Evolutionary conservation across 2,329 filamentous ascomycete genomes (phyloP).

Genomic region (Claviceps sp.): DNA sequence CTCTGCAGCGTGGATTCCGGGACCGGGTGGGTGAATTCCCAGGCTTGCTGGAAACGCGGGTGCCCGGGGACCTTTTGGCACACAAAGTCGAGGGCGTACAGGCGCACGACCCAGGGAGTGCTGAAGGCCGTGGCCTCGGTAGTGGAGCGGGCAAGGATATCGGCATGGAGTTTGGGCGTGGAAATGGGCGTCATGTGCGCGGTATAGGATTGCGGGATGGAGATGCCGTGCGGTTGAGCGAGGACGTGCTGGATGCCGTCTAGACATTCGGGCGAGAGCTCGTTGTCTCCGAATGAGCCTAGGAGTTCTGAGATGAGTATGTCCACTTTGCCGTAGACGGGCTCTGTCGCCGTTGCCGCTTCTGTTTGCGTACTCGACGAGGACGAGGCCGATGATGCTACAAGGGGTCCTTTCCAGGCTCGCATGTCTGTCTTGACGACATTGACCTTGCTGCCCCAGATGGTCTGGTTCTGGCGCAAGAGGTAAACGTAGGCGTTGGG

Average conservation of each 20-base stretch:
- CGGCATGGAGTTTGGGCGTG: slow-evolving; percentile 71
- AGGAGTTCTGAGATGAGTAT: slow-evolving; percentile 90
- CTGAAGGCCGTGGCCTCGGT: slow-evolving; percentile 64
- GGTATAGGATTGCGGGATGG: slow-evolving; percentile 85
- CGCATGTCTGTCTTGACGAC: slow-evolving; percentile 97
- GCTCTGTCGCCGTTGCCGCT: slow-evolving; percentile 23
- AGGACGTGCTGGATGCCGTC: slow-evolving; percentile 91
- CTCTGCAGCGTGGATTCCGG: slow-evolving; percentile 41
- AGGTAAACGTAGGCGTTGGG: slow-evolving; percentile 93
- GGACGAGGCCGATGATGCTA: slow-evolving; percentile 23
- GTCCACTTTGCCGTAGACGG: slow-evolving; percentile 58
- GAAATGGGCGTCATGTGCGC: slow-evolving; percentile 88
- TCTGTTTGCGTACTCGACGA: slow-evolving; percentile 11
- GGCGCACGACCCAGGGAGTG: slow-evolving; percentile 87
- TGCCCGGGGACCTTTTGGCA: slow-evolving; percentile 47
- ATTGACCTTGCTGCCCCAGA: slow-evolving; percentile 71
- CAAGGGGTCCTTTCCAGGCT: slow-evolving; percentile 73
- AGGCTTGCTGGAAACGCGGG: slow-evolving; percentile 58
- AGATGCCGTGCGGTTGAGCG: slow-evolving; percentile 67
- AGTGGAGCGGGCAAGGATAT: slow-evolving; percentile 51
- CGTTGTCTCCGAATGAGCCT: slow-evolving; percentile 92
- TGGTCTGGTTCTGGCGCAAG: slow-evolving; percentile 66
- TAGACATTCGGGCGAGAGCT: slow-evolving; percentile 89
- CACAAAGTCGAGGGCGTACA: slow-evolving; percentile 81
- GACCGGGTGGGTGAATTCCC: slow-evolving; percentile 72